Evolutionary conservation across 2,329 filamentous ascomycete genomes (phyloP), one percentile per base, ranked within the genome.

Genomic region (Fusarium caatingaense): DNA sequence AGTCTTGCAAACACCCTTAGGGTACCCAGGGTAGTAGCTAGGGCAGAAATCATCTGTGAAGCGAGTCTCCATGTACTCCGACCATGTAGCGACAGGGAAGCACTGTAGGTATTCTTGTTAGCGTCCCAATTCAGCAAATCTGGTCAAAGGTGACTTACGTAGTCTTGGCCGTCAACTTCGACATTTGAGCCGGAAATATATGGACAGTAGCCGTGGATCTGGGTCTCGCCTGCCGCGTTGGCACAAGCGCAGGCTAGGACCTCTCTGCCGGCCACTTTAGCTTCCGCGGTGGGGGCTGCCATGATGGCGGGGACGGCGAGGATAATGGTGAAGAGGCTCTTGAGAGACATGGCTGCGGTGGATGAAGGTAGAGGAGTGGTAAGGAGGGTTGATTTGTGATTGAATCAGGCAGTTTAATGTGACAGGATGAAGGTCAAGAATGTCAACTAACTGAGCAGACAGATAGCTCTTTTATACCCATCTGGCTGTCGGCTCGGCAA

Each of bases 21-120:
- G 13, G 13, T n/a, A 60, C 8, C 18, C 57, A 7, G 21, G 25
- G 18, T 15, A 48, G 3, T 60, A 58, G 1, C 42, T 25, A 0
- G 53, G 25, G 1, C 57, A 60, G 11, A 60, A 48, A 4, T 41
- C 32, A 11, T 42, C 30, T 8, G 42, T 58, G 18, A 58, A 60
- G 5, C 25, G 42, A 6, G 32, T 13, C 0, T 58, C 57, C 53
- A 60, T 60, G 12, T 60, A 48, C 12, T 59, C 53, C 1, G 57
- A 58, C 53, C 32, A 48, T 0, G 42, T 58, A 0, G 42, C 53
- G 12, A 15, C 53, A 16, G 53, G 42, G 9, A 60, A 60, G 18
- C 42, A 48, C 42, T 58, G 4, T 0, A 9, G 6, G 20, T 10
- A 8, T 3, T 6, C 0, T 27, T 15, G 0, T 60, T 10, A 60